These are phyloP conservation scores for Myriosclerotinia curreyana DNA, from an alignment of 2,329 filamentous ascomycete genomes.

Conservation along the genomic window DNA sequence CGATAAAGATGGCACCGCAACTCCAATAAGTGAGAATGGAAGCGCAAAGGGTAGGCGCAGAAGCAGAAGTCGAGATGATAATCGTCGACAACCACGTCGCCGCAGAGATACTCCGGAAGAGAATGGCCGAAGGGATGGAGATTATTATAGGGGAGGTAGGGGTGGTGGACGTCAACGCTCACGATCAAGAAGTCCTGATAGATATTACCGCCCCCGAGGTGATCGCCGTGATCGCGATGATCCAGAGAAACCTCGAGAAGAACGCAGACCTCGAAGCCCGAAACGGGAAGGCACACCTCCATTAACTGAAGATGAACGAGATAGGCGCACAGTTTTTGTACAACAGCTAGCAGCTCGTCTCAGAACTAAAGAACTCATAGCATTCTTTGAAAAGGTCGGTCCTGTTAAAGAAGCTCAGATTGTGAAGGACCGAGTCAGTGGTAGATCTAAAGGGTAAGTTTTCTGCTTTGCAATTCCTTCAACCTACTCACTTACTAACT, in stretches of 20 bases:
- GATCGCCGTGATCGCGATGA: conserved; percentile 53
- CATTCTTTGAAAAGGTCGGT: conserved; percentile 93
- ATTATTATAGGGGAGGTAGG: conserved; percentile 61
- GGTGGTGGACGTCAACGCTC: conserved; percentile 58
- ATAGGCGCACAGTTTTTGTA: conserved; percentile 95
- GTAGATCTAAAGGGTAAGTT: conserved; percentile 90
- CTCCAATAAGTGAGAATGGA: conserved; percentile 62
- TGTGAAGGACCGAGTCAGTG: conserved; percentile 94
- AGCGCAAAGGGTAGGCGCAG: conserved; percentile 77
- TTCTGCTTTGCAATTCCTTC: conserved; percentile 1
- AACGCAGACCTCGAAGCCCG: conserved; percentile 44
- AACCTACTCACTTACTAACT: conserved; percentile 41
- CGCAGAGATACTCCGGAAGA: conserved; percentile 56
- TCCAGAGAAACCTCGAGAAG: conserved; percentile 46
- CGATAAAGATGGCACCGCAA: conserved; percentile 58
- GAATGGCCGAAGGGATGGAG: conserved; percentile 52
- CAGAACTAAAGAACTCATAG: conserved; percentile 85
- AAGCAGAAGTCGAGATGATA: conserved; percentile 75
- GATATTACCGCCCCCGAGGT: conserved; percentile 51
- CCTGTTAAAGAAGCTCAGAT: conserved; percentile 97
- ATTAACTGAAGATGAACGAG: conserved; percentile 90
- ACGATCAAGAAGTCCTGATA: conserved; percentile 68
- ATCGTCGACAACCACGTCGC: conserved; percentile 69
- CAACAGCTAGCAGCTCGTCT: conserved; percentile 95
- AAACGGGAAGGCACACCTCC: conserved; percentile 60